Base-by-base conservation (phyloP, 2,329 filamentous ascomycete species). In the Bertia moriformis region DNA sequence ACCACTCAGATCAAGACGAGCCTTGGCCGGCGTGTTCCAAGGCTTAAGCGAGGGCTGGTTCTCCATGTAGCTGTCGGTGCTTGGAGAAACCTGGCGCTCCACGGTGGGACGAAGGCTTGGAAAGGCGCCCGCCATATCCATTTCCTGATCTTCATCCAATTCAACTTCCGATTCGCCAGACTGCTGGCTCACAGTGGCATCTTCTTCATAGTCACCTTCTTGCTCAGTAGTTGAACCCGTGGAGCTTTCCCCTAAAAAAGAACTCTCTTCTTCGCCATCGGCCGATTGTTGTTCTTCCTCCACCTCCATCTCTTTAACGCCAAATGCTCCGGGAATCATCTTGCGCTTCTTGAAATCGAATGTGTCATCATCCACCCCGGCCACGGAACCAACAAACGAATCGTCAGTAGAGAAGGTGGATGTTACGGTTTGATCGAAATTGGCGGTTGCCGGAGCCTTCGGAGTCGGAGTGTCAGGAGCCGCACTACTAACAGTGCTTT, bases 231-330 rank as follows among this genome's bases (percentile, higher is more conserved):
- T 35, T 35, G 78, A 82, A 82, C 80, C 83, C 77, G 78, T 81
- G 77, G 82, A 88, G 78, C 83, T 78, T 68, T 79, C 72, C 74
- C 79, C 84, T 83, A 88, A 88, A 89, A 91, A 89, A 88, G 83
- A 84, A n/a, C n/a, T n/a, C 73, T 76, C 67, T 49, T 60, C 58
- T 39, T 51, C 59, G 45, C 57, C 60, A 43, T 54, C 54, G 44
- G 69, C 65, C 41, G 62, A 59, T 50, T 65, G 62, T 41, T 60
- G 59, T 46, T 62, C 59, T 40, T 59, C 56, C n/a, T 62, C 51
- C 40, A 72, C 63, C 17, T 76, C 71, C 40, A 77, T 71, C 41
- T 72, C 67, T 45, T 69, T 68, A 40, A 74, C 68, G 24, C 84
- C 80, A 57, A 94, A 96, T 0, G 85, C 77, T 38, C 91, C 89